Evolutionary conservation across 495 filamentous ascomycete species (phyloP), one percentile per base, ranked within the genome.

Genomic region (Jackrogersella multiformis): DNA sequence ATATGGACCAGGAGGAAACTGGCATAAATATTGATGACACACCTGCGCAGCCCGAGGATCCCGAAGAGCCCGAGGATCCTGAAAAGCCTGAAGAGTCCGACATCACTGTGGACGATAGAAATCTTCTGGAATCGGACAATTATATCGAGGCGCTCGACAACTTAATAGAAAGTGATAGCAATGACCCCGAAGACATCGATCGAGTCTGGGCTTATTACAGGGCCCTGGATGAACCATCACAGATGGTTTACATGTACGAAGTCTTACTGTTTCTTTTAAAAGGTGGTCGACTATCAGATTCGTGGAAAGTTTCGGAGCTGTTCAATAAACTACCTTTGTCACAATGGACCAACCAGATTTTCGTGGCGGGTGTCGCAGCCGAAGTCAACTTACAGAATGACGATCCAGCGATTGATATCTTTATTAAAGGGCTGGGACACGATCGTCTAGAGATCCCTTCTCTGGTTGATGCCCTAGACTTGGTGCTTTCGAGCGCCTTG

Each of bases 251-350:
- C 35, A 46, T 30, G 12, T 12, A 10, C 15, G 44, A 30, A 24
- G 65, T 75, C 13, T 30, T 75, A 10, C 35, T 41, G 9, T 69
- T 64, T 34, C 67, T 75, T 46, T 66, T 69, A 1, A 64, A 30
- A 30, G 64, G 64, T 24, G 61, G 58, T 36, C 64, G 67, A 18
- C 13, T 71, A 41, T 61, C 70, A 2, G 70, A 73, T 34, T 66
- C 67, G 1, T 69, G 70, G 70, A 75, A 71, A n/a, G 62, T 75
- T 18, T 73, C 73, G 4, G 70, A 75, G 35, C 46, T 75, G 21
- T 73, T 75, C 30, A 54, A 67, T 16, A 51, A 67, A 49, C 7
- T 75, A 12, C 57, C 66, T 30, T 10, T 41, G 28, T 42, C 64
- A 10, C 49, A 48, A 23, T 75, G 70, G 73, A 58, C 66, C 23